phyloP scores from a whole-genome alignment of 257 asterid genomes.

The Mitragyna speciosa region DNA sequence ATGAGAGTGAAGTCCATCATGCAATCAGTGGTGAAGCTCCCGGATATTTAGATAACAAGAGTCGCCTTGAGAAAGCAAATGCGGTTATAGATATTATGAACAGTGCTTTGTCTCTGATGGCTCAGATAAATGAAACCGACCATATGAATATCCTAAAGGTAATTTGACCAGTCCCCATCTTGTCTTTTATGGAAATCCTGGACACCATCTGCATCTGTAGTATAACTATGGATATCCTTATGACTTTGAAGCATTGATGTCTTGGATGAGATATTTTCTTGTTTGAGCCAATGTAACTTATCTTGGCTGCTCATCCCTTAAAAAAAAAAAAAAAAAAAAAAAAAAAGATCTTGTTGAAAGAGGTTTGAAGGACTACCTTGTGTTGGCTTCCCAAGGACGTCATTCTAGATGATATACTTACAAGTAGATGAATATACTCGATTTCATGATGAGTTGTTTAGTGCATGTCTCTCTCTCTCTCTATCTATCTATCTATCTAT shows the following conservation, averaged over 20 bases:
- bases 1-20: constrained; percentile 87
- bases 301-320: background rate
- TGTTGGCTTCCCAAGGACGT: background rate
- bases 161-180: constrained; percentile 8
- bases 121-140: constrained; percentile 91
- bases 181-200: constrained; percentile 1
- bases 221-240: background rate
- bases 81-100: constrained; percentile 93
- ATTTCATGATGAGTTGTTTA: background rate
- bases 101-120: constrained; percentile 90
- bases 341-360: background rate
- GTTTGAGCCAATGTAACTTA: background rate
- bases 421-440: background rate
- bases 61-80: constrained; percentile 91
- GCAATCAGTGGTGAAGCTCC: constrained; percentile 54
- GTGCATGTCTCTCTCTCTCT: too few species aligned
- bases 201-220: background rate
- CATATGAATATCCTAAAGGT: constrained; percentile 95
- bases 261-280: background rate
- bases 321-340: background rate
- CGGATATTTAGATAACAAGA: constrained; percentile 44
- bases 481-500: too few species aligned
- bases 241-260: background rate
- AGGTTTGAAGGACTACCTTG: background rate
- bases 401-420: background rate